Evolutionary conservation across 176 grass and related monocot species (phyloP).

Genomic region (Bonia amplexicaulis): DNA sequence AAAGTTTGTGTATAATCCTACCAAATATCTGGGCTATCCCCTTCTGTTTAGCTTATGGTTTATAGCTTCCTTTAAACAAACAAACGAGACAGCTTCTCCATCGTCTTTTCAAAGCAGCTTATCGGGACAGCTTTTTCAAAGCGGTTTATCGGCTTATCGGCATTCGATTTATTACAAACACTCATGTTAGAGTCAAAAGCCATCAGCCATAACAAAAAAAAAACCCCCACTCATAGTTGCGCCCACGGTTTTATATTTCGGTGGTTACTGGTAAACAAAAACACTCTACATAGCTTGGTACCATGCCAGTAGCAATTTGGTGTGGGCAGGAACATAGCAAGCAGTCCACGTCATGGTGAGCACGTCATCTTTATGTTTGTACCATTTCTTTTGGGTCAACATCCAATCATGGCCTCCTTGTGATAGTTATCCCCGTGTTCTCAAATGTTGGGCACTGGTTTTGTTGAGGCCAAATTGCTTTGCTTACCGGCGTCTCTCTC

Average conservation of each 20-base stretch:
- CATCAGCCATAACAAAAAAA: no score
- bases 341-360: neutral
- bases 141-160: no score
- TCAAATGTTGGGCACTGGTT: neutral
- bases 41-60: no score
- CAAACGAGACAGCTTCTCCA: no score
- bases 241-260: neutral
- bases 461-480: neutral
- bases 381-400: constrained; percentile 14
- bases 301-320: neutral
- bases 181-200: no score
- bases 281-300: neutral
- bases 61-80: no score
- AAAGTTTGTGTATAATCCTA: neutral
- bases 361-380: constrained; percentile 33
- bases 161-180: no score
- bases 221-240: neutral
- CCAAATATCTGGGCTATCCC: neutral
- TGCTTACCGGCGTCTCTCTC: neutral
- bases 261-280: neutral
- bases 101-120: no score
- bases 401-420: constrained; percentile 28
- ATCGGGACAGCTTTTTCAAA: no score
- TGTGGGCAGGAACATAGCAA: neutral
- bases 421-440: neutral